phyloP scores from a whole-genome alignment of 2,329 filamentous ascomycete species.

The Simplicillium aogashimaense region DNA sequence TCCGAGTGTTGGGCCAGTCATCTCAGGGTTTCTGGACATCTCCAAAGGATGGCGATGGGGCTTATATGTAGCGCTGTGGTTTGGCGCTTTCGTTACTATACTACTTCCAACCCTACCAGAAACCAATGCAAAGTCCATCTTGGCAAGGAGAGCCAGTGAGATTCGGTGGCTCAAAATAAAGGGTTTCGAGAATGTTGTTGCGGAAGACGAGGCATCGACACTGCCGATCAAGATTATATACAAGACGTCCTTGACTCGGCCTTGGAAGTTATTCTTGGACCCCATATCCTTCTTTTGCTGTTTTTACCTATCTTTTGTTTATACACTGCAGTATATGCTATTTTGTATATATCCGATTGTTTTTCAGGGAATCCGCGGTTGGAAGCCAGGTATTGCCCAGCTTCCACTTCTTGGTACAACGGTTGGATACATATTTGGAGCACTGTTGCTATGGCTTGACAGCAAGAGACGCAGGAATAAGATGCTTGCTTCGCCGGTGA shows the following conservation, averaged over 20 bases:
- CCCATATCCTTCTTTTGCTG: slow-evolving; percentile 32
- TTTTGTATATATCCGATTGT: slow-evolving; percentile 40
- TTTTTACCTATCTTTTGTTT: slow-evolving; percentile 34
- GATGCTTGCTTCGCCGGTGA: slow-evolving; percentile 19
- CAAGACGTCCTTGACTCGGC: slow-evolving; percentile 32
- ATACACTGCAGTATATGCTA: slow-evolving; percentile 36
- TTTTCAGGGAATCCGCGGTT: slow-evolving; percentile 32
- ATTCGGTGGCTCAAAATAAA: too few relatives aligned
- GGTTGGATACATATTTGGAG: slow-evolving; percentile 25
- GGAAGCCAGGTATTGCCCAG: slow-evolving; percentile 34
- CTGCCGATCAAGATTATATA: slow-evolving; percentile 19
- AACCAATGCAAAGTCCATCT: too few relatives aligned
- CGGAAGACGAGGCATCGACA: too few relatives aligned
- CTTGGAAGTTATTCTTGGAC: slow-evolving; percentile 36
- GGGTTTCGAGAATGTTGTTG: too few relatives aligned
- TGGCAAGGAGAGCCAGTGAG: too few relatives aligned
- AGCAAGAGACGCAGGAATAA: slow-evolving; percentile 19
- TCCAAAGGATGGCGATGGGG: too few relatives aligned
- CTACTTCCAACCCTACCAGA: too few relatives aligned
- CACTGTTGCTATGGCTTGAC: slow-evolving; percentile 11
- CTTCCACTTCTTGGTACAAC: slow-evolving; percentile 32
- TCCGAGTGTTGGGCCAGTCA: too few relatives aligned
- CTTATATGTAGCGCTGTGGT: too few relatives aligned
- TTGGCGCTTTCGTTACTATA: too few relatives aligned
- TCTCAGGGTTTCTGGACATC: too few relatives aligned